A percentile compares a stretch with the other conserved stretches of the same genome.
Conservation (phyloP, 139 green algal species). For the Penium margaritaceum region DNA sequence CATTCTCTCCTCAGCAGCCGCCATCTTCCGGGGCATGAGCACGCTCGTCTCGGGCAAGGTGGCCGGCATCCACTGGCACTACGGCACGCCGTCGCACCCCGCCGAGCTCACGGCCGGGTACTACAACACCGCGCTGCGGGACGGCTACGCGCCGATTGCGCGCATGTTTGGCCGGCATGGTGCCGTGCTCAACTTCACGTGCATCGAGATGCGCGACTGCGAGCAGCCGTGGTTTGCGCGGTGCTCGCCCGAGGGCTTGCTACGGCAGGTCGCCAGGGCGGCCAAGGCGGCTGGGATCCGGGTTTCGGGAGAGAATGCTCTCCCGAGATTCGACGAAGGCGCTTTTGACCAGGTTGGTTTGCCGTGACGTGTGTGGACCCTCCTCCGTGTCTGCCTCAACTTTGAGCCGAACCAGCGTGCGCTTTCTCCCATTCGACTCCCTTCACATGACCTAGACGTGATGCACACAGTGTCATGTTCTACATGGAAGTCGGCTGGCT, state of each 20-base stretch:
- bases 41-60: conserved; percentile 38
- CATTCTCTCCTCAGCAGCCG: conserved; percentile 60
- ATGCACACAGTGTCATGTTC: too few relatives aligned
- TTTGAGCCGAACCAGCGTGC: too few relatives aligned
- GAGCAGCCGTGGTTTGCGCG: conserved; percentile 83
- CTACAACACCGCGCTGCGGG: conserved; percentile 86
- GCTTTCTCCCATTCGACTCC: too few relatives aligned
- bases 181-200: conserved; percentile 87
- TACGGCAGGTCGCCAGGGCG: conserved; percentile 25
- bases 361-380: too few relatives aligned
- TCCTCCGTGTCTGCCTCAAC: too few relatives aligned
- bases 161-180: conserved; percentile 54
- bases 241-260: conserved; percentile 81
- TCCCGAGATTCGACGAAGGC: conserved; percentile 77
- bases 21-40: conserved; percentile 20
- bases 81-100: conserved; percentile 82
- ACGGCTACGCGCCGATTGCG: conserved; percentile 72
- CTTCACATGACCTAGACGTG: too few relatives aligned
- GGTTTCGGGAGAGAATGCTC: conserved; percentile 86
- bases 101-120: conserved; percentile 95
- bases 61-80: conserved; percentile 98
- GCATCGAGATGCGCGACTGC: conserved; percentile 96
- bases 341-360: conserved; percentile 50
- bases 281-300: conserved; percentile 63
- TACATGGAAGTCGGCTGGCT: too few relatives aligned